A percentile compares a stretch with the other conserved stretches of the same genome.
These are phyloP conservation scores for Cystofilobasidium ferigula DNA, from an alignment of 768 basidiomycete species.

Conservation along the genomic window DNA sequence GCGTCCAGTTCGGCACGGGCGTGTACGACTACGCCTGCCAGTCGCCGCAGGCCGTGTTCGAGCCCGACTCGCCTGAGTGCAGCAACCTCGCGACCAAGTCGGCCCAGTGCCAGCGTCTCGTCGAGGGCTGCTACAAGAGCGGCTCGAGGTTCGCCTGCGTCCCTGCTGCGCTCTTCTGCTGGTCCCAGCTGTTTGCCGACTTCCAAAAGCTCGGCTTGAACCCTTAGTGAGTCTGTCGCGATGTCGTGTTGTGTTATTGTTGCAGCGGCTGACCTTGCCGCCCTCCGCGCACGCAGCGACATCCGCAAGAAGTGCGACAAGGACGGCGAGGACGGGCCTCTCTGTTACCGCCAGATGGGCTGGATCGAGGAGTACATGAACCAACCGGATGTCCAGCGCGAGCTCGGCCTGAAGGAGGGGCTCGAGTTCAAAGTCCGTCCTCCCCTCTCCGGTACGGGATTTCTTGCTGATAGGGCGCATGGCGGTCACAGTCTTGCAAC, in stretches of 20 bases:
- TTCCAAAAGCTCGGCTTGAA: slow-evolving; percentile 42
- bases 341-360: slow-evolving; percentile 56
- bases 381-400: slow-evolving; percentile 59
- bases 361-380: slow-evolving; percentile 91
- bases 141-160: slow-evolving; percentile 35
- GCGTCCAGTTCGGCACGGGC: slow-evolving; percentile 53
- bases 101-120: slow-evolving; percentile 60
- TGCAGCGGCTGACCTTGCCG: too few species aligned
- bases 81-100: slow-evolving; percentile 52
- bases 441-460: too few species aligned
- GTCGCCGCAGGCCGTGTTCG: slow-evolving; percentile 52
- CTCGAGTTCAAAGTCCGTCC: slow-evolving; percentile 46
- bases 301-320: slow-evolving; percentile 51
- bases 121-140: slow-evolving; percentile 50
- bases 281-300: slow-evolving; percentile 41
- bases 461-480: slow-evolving; percentile 48
- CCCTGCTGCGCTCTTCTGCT: slow-evolving; percentile 73
- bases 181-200: slow-evolving; percentile 57
- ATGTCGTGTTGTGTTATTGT: too few species aligned
- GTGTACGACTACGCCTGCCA: slow-evolving; percentile 72
- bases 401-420: slow-evolving; percentile 58
- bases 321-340: slow-evolving; percentile 48
- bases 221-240: too few species aligned
- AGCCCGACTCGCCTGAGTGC: slow-evolving; percentile 56
- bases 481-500: slow-evolving; percentile 42